Evolutionary conservation across 208 protist genomes (phyloP), one percentile per base, ranked within the genome.

Genomic region (Leishmania arabica): DNA sequence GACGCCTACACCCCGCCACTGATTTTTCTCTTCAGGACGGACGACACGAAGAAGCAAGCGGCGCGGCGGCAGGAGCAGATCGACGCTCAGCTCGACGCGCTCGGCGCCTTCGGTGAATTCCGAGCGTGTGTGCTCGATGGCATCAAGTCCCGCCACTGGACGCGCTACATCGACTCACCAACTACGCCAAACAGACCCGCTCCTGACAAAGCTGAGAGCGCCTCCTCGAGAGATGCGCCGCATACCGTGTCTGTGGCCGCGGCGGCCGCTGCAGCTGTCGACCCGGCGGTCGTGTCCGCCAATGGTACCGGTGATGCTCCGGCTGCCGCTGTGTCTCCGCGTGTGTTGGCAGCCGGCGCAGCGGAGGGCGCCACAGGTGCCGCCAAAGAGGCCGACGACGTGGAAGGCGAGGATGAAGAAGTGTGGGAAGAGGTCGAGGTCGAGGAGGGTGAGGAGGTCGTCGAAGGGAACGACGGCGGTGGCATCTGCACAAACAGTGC

Each of bases 121-220:
- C 72, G 66, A 45, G 85, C 86, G 8, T 85, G 81, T 40, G 85
- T 88, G 45, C 64, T 88, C 70, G 80, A 76, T 31, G 74, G 47
- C 21, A 40, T 58, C 64, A 79, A 82, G 40, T 78, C 77, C 34
- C 82, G 82, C 37, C 71, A 82, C 82, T 86, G 82, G 82, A 75
- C 68, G 17, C 27, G 56, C 54, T 86, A 80, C 75, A 37, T 86
- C 17, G 53, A 71, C 74, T 17, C 74, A 27, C 42, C 69, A 51
- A 34, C 69, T 73, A 31, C 69, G 69, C 24, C 69, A 34, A 27
- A 73, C 21, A 73, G n/a, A 11, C n/a, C 17, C 72, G 19, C 53
- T 21, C 37, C 47, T n/a, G 72, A 11, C 24, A 49, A 42, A 6
- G 17, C 72, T 56, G 72, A 77, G 54, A 17, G 24, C 42, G 27